These are phyloP conservation scores for Yamadazyma atlantica DNA, from an alignment of 1,139 yeast genomes.

Conservation along the genomic window DNA sequence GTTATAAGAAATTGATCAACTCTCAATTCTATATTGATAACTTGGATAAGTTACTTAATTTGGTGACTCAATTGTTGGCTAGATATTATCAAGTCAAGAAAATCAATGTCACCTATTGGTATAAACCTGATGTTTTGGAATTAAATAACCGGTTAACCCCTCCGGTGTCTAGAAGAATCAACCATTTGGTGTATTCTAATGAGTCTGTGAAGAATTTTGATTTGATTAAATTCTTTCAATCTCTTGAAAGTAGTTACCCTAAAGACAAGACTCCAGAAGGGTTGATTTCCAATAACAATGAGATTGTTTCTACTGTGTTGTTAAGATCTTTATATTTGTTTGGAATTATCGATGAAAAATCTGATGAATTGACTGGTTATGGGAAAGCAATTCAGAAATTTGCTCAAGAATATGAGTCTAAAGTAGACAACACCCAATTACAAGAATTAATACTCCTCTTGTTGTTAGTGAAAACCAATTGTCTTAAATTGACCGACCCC, in stretches of 20 bases:
- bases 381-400: conserved; percentile 52
- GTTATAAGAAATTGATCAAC: conserved; percentile 57
- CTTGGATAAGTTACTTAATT: conserved; percentile 62
- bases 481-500: conserved; percentile 29
- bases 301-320: conserved; percentile 59
- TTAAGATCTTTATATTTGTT: conserved; percentile 58
- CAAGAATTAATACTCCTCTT: conserved; percentile 45
- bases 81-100: conserved; percentile 84
- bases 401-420: conserved; percentile 17
- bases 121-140: conserved; percentile 46
- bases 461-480: conserved; percentile 36
- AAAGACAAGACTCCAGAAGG: conserved; percentile 12
- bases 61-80: conserved; percentile 71
- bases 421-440: conserved; percentile 20
- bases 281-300: conserved; percentile 42
- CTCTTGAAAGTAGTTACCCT: conserved; percentile 12
- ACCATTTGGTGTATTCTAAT: conserved; percentile 30
- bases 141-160: conserved; percentile 56
- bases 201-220: conserved; percentile 27
- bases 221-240: conserved; percentile 32
- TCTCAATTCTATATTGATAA: conserved; percentile 44
- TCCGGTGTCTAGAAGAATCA: conserved; percentile 28
- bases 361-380: conserved; percentile 49
- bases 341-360: conserved; percentile 51
- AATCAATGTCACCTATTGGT: conserved; percentile 61